phyloP scores from a whole-genome alignment of 2,329 filamentous ascomycete species.

The Didymella lethalis region DNA sequence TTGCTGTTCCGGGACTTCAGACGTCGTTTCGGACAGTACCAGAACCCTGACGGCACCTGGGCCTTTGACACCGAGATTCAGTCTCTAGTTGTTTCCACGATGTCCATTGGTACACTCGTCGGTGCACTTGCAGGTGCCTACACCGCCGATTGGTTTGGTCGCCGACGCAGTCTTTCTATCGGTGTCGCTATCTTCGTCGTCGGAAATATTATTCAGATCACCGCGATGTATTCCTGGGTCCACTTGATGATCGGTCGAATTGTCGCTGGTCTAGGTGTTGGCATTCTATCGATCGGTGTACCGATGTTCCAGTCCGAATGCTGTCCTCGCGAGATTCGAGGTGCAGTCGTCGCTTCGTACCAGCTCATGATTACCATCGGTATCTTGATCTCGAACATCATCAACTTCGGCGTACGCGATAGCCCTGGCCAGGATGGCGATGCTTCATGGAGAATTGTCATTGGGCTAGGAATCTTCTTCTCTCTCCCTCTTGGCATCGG shows the following conservation, averaged over 20 bases:
- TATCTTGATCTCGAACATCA: conserved; percentile 47
- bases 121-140: conserved; percentile 54
- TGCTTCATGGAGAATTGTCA: conserved; percentile 47
- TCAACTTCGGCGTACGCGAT: conserved; percentile 52
- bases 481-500: conserved; percentile 43
- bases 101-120: conserved; percentile 53
- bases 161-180: conserved; percentile 58
- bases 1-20: conserved; percentile 60
- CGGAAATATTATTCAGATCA: conserved; percentile 56
- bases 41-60: conserved; percentile 51
- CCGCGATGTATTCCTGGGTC: conserved; percentile 51
- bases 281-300: conserved; percentile 63
- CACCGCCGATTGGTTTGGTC: conserved; percentile 63
- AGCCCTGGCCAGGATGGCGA: conserved; percentile 52
- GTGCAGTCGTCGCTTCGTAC: conserved; percentile 64
- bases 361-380: conserved; percentile 58
- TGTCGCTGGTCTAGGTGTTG: conserved; percentile 55
- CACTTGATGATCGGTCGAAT: conserved; percentile 59
- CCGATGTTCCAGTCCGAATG: conserved; percentile 74
- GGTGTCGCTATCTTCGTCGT: conserved; percentile 55
- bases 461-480: conserved; percentile 45
- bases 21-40: conserved; percentile 61
- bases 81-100: conserved; percentile 53
- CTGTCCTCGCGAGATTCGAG: conserved; percentile 68
- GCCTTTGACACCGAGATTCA: conserved; percentile 52